phyloP scores from a whole-genome alignment of 2,329 filamentous ascomycete species.

The Sclerotinia spermophila region DNA sequence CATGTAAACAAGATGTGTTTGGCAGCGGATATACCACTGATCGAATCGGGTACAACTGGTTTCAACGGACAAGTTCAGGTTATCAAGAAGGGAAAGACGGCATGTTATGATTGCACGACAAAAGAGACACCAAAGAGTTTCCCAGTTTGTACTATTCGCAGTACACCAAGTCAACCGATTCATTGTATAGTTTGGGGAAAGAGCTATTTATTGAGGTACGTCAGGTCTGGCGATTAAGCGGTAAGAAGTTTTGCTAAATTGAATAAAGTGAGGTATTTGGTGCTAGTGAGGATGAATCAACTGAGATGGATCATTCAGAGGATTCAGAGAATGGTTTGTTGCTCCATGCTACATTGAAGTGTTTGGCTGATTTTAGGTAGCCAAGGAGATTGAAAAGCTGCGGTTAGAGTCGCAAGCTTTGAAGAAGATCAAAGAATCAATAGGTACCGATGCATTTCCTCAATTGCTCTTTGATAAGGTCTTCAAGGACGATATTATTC shows the following conservation, averaged over 20 bases:
- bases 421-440: conserved; percentile 74
- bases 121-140: conserved; percentile 92
- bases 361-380: conserved; percentile 36
- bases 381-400: conserved; percentile 82
- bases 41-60: conserved; percentile 95
- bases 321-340: conserved; percentile 71
- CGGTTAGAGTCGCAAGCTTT: conserved; percentile 79
- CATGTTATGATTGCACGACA: conserved; percentile 91
- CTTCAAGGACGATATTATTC: conserved; percentile 78
- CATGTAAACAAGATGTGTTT: conserved; percentile 98
- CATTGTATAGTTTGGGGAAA: conserved; percentile 99
- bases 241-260: conserved; percentile 33
- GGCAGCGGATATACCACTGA: conserved; percentile 81
- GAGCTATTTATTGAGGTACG: conserved; percentile 80
- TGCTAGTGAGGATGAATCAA: conserved; percentile 78
- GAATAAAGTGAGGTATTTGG: conserved; percentile 76
- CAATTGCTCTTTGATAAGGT: conserved; percentile 88
- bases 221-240: background rate
- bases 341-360: conserved; percentile 19
- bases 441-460: conserved; percentile 74
- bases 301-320: conserved; percentile 73
- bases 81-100: conserved; percentile 86
- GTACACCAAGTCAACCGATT: conserved; percentile 91
- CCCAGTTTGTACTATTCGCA: conserved; percentile 94
- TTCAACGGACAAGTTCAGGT: conserved; percentile 98